Evolutionary conservation across 1,284 basidiomycete species (phyloP), one percentile per base, ranked within the genome.

Genomic region (Rhizoctonia solani): DNA sequence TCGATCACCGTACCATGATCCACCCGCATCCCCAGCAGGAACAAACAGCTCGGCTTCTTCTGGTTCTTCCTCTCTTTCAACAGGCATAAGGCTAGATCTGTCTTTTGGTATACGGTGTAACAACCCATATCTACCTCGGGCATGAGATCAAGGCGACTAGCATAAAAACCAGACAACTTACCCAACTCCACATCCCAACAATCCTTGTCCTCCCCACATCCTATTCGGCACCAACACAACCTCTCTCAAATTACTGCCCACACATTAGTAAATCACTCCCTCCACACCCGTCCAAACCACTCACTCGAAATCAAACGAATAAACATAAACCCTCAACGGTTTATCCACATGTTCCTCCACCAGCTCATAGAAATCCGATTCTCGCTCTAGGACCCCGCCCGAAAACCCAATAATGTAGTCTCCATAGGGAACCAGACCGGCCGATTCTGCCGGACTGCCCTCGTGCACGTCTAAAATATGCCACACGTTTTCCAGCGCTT

Each of bases 381-480:
- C 96, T n/a, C 91, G 87, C 70, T 88, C 85, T 54, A 98, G 79
- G 0, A 93, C 89, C 4, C 96, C 96, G 13, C 95, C 95, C 11
- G 94, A 93, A 92, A 95, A 99, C 30, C 96, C 95, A 73, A 89
- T 85, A 68, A 95, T 88, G 82, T 90, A 95, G 78, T 95, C 92
- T 4, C 92, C 92, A 75, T 88, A 93, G 2, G 92, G 92, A 16
- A 94, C 92, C 1, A 94, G 81, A 1, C 92, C 92, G 41, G 88
- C 87, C 72, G 86, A 89, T 80, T 98, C 95, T 4, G 96, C 96
- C 6, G 97, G 97, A 69, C 91, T 94, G 19, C 94, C 95, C 77
- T 98, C 95, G 39, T 97, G 79, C 6, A 99, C 94, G 75, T 99
- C 97, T 56, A 99, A 81, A 52, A 99, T 94, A 77, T 99, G 96